phyloP scores from a whole-genome alignment of 1,284 basidiomycete genomes.

The Phellopilus nigrolimitatus region DNA sequence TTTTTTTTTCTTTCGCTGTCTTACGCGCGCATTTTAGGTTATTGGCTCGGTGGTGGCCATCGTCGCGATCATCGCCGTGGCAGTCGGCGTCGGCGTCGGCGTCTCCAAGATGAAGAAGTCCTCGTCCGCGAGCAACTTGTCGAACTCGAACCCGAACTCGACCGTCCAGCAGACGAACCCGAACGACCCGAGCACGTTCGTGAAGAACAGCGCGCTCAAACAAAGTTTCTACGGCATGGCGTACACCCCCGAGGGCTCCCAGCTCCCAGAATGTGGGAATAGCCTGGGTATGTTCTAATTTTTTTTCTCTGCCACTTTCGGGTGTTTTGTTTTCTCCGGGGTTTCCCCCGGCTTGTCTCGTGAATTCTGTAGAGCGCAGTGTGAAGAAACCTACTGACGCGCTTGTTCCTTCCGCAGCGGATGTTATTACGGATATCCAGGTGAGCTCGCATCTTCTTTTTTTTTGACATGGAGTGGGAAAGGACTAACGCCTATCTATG shows the following conservation, averaged over 20 bases:
- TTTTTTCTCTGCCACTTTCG: background rate
- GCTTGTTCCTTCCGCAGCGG: constrained; percentile 3
- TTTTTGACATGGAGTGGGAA: background rate
- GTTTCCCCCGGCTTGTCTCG: constrained; percentile 8
- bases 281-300: constrained; percentile 35
- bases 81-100: constrained; percentile 48
- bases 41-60: constrained; percentile 41
- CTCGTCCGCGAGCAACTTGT: constrained; percentile 17
- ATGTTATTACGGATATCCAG: constrained; percentile 20
- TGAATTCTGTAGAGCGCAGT: too few relatives aligned
- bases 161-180: too few relatives aligned
- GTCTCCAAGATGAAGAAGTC: constrained; percentile 41
- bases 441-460: background rate
- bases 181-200: constrained; percentile 61
- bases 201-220: constrained; percentile 54
- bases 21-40: constrained; percentile 34
- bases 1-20: background rate
- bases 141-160: constrained; percentile 23
- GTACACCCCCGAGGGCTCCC: constrained; percentile 60
- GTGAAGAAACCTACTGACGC: background rate
- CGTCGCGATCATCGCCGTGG: constrained; percentile 42
- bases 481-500: background rate
- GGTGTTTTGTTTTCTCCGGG: background rate
- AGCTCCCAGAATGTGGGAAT: constrained; percentile 47
- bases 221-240: constrained; percentile 70